phyloP scores from a whole-genome alignment of 179 eudicot species.

The Dionaea muscipula region DNA sequence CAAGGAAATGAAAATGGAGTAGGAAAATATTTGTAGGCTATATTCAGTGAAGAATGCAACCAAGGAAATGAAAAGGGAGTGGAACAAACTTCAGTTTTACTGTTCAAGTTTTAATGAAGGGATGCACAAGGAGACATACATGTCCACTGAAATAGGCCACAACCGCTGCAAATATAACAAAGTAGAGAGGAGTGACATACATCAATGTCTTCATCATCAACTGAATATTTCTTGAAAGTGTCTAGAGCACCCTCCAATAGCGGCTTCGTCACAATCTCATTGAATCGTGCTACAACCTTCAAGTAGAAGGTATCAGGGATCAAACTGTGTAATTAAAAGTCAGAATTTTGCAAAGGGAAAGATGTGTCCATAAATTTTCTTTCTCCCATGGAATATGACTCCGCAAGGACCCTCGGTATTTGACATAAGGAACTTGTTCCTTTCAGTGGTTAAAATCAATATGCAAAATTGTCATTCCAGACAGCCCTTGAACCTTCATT shows the following conservation, averaged over 20 bases:
- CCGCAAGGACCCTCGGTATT: no score
- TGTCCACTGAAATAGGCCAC: background rate
- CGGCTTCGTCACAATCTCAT: conserved; percentile 75
- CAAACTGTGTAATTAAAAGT: background rate
- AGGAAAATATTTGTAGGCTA: no score
- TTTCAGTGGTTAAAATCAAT: no score
- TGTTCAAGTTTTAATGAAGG: background rate
- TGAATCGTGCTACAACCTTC: conserved; percentile 93
- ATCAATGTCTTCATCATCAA: conserved; percentile 74
- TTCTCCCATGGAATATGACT: no score
- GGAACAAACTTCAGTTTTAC: background rate
- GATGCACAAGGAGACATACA: background rate
- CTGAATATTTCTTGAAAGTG: conserved; percentile 69
- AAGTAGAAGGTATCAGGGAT: background rate
- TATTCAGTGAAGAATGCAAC: background rate
- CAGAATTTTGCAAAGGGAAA: background rate
- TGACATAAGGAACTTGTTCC: no score
- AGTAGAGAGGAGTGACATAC: conserved; percentile 28
- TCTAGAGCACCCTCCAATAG: conserved; percentile 91
- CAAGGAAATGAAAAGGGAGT: background rate
- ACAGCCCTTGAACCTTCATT: no score
- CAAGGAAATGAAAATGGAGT: background rate
- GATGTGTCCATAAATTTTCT: background rate
- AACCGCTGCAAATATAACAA: background rate
- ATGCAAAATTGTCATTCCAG: no score